A percentile compares a stretch with the other conserved stretches of the same genome.
Evolutionary conservation across 768 basidiomycete species (phyloP).

Genomic region (Collybia mongolica): DNA sequence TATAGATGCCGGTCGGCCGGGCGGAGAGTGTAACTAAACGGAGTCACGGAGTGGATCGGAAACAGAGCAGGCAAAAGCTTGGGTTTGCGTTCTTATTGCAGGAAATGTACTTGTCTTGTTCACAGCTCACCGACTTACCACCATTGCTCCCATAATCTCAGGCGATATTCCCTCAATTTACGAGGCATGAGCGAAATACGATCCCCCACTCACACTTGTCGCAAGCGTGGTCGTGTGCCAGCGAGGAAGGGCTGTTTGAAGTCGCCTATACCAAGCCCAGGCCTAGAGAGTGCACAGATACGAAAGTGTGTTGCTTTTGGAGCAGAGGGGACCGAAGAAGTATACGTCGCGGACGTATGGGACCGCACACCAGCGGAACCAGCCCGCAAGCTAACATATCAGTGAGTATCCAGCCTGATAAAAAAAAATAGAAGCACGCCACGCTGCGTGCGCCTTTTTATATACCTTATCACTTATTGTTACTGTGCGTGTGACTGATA

Average conservation of each 20-base stretch:
- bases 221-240: slow-evolving; percentile 16
- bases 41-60: too few relatives aligned
- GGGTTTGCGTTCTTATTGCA: too few relatives aligned
- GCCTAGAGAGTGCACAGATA: slow-evolving; percentile 9
- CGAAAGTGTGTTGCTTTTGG: slow-evolving; percentile 68
- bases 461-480: not conserved
- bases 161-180: not conserved
- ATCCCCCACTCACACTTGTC: slow-evolving; percentile 1
- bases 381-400: slow-evolving; percentile 59
- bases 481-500: slow-evolving; percentile 14
- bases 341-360: slow-evolving; percentile 75
- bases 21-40: too few relatives aligned
- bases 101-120: too few relatives aligned
- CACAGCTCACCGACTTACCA: not conserved
- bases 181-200: not conserved
- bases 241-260: slow-evolving; percentile 41
- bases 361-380: slow-evolving; percentile 73
- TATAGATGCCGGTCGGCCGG: too few relatives aligned
- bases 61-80: too few relatives aligned
- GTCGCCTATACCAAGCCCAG: slow-evolving; percentile 21
- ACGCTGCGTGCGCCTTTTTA: not conserved
- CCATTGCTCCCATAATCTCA: not conserved
- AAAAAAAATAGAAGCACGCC: not conserved
- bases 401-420: slow-evolving; percentile 43
- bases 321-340: slow-evolving; percentile 50